Evolutionary conservation across 2,329 filamentous ascomycete genomes (phyloP).

Genomic region (Akanthomyces uredinophilus): DNA sequence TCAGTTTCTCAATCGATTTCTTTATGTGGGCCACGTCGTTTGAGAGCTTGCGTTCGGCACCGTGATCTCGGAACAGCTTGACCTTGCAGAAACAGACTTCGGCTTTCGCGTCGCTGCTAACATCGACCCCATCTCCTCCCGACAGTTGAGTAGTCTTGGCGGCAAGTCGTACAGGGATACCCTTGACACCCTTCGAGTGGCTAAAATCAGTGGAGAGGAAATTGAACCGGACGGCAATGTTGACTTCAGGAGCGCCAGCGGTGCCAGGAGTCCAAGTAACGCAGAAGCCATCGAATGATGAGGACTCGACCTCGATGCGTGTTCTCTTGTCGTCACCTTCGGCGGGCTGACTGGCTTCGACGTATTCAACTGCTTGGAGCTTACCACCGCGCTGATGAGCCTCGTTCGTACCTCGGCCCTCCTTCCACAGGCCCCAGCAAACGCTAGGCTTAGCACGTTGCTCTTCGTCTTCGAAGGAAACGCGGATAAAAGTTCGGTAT

Average conservation of each 20-base stretch:
- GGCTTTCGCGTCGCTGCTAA: conserved; percentile 39
- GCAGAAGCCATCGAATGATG: conserved; percentile 91
- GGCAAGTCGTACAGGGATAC: conserved; percentile 88
- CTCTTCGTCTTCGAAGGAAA: conserved; percentile 95
- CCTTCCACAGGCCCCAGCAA: conserved; percentile 91
- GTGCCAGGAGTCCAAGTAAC: conserved; percentile 78
- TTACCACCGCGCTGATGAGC: conserved; percentile 90
- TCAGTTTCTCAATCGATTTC: conserved; percentile 93
- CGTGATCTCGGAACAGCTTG: conserved; percentile 93
- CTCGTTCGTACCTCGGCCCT: conserved; percentile 91
- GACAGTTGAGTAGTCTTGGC: conserved; percentile 75
- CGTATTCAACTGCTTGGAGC: conserved; percentile 90
- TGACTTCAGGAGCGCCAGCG: conserved; percentile 68
- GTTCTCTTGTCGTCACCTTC: conserved; percentile 62
- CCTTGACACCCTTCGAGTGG: conserved; percentile 97
- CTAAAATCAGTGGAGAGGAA: conserved; percentile 98
- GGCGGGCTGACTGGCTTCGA: conserved; percentile 58
- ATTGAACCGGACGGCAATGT: conserved; percentile 90
- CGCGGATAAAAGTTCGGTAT: conserved; percentile 88
- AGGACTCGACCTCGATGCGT: conserved; percentile 64
- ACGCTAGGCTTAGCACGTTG: conserved; percentile 76
- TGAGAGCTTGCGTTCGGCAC: conserved; percentile 88
- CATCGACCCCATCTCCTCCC: conserved; percentile 38
- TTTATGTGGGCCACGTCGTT: conserved; percentile 94
- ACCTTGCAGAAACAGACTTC: conserved; percentile 96